Evolutionary conservation across 768 basidiomycete species (phyloP).

Genomic region (Termitomyces titanicus): DNA sequence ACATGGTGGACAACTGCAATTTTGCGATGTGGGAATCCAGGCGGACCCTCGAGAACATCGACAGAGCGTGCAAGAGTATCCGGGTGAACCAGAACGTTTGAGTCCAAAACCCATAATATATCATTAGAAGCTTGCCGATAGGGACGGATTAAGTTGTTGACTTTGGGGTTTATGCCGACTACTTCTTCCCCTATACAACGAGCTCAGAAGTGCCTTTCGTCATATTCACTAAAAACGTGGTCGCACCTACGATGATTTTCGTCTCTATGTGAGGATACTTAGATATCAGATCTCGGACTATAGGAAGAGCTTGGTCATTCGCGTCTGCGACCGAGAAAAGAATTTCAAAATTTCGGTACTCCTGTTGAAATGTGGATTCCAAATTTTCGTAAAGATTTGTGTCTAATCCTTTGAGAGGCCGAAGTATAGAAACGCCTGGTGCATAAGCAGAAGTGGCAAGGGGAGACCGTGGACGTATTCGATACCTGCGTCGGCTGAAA

Average conservation of each 20-base stretch:
- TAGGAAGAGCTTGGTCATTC: conserved; percentile 80
- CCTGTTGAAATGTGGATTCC: conserved; percentile 88
- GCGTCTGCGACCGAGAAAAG: conserved; percentile 89
- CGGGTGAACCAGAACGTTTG: conserved; percentile 79
- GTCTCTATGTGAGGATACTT: conserved; percentile 78
- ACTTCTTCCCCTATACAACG: conserved; percentile 61
- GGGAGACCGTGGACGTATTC: conserved; percentile 60
- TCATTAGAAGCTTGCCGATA: conserved; percentile 81
- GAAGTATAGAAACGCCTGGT: conserved; percentile 91
- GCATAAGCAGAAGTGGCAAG: conserved; percentile 46
- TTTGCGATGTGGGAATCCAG: conserved; percentile 30
- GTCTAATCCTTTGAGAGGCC: conserved; percentile 94
- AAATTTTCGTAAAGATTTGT: conserved; percentile 95
- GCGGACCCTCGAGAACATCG: conserved; percentile 56
- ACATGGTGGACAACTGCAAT: conserved; percentile 94
- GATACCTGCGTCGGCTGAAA: conserved; percentile 72
- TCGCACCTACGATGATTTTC: conserved; percentile 72
- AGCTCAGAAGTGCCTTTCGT: background rate
- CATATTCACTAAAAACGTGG: background rate
- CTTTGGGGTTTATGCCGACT: conserved; percentile 94
- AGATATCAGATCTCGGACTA: conserved; percentile 72
- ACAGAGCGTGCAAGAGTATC: conserved; percentile 84
- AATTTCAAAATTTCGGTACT: conserved; percentile 90
- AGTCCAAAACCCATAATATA: conserved; percentile 95
- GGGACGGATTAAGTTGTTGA: conserved; percentile 90